Evolutionary conservation across 2,329 filamentous ascomycete genomes (phyloP).

Genomic region (Neofusicoccum laricinum): DNA sequence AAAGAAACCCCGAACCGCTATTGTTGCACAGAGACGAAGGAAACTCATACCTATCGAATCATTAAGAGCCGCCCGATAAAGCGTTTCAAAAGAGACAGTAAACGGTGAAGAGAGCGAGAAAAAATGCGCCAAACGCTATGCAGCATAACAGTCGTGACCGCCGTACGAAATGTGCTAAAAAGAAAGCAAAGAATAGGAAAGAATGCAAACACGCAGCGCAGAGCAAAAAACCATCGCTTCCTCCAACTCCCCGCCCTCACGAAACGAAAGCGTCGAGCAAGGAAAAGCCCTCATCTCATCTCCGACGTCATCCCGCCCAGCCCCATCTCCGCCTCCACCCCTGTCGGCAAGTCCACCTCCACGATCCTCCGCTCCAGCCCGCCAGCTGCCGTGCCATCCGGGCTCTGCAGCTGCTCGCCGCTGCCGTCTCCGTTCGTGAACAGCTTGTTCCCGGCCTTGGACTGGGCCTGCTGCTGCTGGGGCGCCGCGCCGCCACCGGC

Average conservation of each 20-base stretch:
- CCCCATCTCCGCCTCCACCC: background rate
- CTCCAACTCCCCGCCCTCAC: background rate
- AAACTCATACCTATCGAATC: background rate
- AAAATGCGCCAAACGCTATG: conserved; percentile 10
- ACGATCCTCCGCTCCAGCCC: background rate
- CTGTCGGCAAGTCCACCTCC: background rate
- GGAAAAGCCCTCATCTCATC: background rate
- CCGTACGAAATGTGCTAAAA: background rate
- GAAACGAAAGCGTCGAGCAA: background rate
- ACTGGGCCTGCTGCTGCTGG: background rate
- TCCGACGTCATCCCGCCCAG: background rate
- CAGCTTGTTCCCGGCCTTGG: background rate
- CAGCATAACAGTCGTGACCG: conserved; percentile 11
- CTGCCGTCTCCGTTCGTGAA: background rate
- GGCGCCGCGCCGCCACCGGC: background rate
- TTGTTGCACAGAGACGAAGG: background rate
- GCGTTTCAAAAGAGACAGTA: background rate
- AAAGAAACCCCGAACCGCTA: too few species aligned
- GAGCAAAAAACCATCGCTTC: background rate
- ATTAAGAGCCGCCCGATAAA: background rate
- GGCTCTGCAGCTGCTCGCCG: background rate
- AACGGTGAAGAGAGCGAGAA: background rate
- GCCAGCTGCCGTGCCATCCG: background rate
- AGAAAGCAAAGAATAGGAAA: background rate
- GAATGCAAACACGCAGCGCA: background rate